Conservation (phyloP, 495 filamentous ascomycete genomes). For the Eremomyces bilateralis region DNA sequence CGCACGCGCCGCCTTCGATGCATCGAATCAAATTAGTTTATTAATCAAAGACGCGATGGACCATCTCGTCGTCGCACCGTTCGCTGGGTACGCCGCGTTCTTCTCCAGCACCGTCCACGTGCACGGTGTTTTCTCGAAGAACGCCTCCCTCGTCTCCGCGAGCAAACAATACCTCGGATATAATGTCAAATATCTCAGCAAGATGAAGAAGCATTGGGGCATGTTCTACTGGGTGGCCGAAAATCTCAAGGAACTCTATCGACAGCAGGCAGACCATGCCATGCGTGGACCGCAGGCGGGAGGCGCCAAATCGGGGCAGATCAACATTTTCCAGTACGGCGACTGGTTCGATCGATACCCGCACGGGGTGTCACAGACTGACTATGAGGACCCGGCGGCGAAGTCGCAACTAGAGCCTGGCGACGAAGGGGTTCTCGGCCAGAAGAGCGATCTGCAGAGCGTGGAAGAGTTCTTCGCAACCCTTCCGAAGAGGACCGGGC, state of each 20-base stretch:
- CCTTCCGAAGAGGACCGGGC: slow-evolving; percentile 42
- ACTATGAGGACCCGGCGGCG: slow-evolving; percentile 59
- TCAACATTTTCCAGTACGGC: slow-evolving; percentile 76
- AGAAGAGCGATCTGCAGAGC: slow-evolving; percentile 73
- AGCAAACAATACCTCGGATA: slow-evolving; percentile 73
- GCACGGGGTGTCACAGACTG: slow-evolving; percentile 63
- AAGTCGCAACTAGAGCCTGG: slow-evolving; percentile 44
- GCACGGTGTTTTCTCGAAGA: slow-evolving; percentile 73
- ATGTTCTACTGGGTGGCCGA: slow-evolving; percentile 95
- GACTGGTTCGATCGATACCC: slow-evolving; percentile 97
- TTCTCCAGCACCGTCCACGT: slow-evolving; percentile 82
- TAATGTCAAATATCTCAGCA: slow-evolving; percentile 74
- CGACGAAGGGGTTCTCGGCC: slow-evolving; percentile 60
- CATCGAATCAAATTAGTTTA: slow-evolving; percentile 75
- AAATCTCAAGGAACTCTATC: slow-evolving; percentile 77
- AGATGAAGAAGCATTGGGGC: slow-evolving; percentile 95
- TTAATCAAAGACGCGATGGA: slow-evolving; percentile 61
- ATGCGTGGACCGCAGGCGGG: slow-evolving; percentile 3
- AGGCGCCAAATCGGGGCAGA: slow-evolving; percentile 6
- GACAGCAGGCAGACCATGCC: slow-evolving; percentile 64
- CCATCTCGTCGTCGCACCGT: slow-evolving; percentile 69
- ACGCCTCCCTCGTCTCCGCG: slow-evolving; percentile 45
- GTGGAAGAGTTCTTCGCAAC: slow-evolving; percentile 90
- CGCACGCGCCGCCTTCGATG: slow-evolving; percentile 53
- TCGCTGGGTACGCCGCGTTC: slow-evolving; percentile 87